Evolutionary conservation across 1,284 basidiomycete species (phyloP).

Genomic region (Cryptococcus wingfieldii): DNA sequence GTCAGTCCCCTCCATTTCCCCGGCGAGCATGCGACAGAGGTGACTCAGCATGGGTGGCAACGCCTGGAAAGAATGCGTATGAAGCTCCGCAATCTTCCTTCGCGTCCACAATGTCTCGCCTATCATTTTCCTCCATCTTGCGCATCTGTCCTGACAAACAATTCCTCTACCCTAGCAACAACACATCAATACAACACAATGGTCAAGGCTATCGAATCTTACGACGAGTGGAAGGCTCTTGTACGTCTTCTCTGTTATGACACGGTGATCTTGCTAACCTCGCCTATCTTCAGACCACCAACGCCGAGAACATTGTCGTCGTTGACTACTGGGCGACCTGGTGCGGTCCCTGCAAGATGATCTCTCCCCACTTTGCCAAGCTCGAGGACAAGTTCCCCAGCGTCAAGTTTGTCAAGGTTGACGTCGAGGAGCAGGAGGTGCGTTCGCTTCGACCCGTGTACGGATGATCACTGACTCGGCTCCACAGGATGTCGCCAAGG

Average conservation of each 20-base stretch:
- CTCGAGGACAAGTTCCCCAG: constrained; percentile 53
- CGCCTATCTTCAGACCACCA: constrained; percentile 5
- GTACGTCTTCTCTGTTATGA: constrained; percentile 43
- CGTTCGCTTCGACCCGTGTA: constrained; percentile 5
- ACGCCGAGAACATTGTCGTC: constrained; percentile 49
- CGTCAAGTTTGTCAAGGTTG: constrained; percentile 76
- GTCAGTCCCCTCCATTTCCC: neutral
- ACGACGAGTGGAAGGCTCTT: constrained; percentile 57
- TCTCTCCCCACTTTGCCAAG: constrained; percentile 74
- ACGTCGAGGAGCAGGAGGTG: constrained; percentile 59
- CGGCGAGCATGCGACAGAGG: no score
- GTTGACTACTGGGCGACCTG: constrained; percentile 67
- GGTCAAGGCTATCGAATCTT: constrained; percentile 55
- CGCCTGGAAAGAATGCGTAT: no score
- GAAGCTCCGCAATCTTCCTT: no score
- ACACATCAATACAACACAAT: constrained; percentile 24
- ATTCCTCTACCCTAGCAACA: no score
- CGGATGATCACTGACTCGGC: neutral
- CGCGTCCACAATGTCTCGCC: no score
- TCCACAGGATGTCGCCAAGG: constrained; percentile 54
- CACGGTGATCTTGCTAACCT: neutral
- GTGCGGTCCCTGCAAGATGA: constrained; percentile 67
- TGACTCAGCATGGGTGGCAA: no score
- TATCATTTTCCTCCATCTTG: no score
- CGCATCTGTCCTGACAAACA: no score